Evolutionary conservation across 805 yeast species (phyloP).

Genomic region (Myxozyma melibiosi): DNA sequence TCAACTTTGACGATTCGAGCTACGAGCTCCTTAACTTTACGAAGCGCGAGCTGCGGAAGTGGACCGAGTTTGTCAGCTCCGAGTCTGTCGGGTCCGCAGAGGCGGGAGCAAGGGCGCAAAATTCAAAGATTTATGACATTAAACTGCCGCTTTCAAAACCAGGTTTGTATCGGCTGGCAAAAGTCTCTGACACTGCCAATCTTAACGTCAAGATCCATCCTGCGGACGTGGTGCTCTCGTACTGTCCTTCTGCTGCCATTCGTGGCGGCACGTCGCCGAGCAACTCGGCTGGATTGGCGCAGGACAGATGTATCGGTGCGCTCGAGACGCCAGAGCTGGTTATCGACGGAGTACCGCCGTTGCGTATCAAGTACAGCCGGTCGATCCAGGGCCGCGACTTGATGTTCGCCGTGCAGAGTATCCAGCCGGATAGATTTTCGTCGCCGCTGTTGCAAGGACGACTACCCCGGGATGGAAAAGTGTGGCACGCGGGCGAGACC

Average conservation of each 20-base stretch:
- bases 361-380: slow-evolving; percentile 55
- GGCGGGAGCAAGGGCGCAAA: too few relatives aligned
- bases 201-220: slow-evolving; percentile 61
- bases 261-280: slow-evolving; percentile 35
- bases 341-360: slow-evolving; percentile 78
- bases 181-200: slow-evolving; percentile 64
- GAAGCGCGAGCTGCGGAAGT: slow-evolving; percentile 54
- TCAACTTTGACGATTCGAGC: slow-evolving; percentile 56
- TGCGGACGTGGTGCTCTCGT: slow-evolving; percentile 65
- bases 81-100: slow-evolving; percentile 9
- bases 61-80: slow-evolving; percentile 5
- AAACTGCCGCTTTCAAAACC: slow-evolving; percentile 67
- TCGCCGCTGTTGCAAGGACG: slow-evolving; percentile 38
- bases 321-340: slow-evolving; percentile 55
- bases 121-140: slow-evolving; percentile 46
- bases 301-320: slow-evolving; percentile 66
- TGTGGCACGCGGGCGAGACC: slow-evolving; percentile 32
- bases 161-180: slow-evolving; percentile 73
- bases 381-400: slow-evolving; percentile 39
- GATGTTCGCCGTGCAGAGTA: slow-evolving; percentile 32
- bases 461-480: slow-evolving; percentile 21
- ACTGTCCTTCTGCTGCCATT: slow-evolving; percentile 76
- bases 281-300: slow-evolving; percentile 37
- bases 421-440: slow-evolving; percentile 29
- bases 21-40: slow-evolving; percentile 56